A percentile compares a stretch with the other conserved stretches of the same genome.
phyloP scores from a whole-genome alignment of 148 eudicot species.

The Bassia scoparia region DNA sequence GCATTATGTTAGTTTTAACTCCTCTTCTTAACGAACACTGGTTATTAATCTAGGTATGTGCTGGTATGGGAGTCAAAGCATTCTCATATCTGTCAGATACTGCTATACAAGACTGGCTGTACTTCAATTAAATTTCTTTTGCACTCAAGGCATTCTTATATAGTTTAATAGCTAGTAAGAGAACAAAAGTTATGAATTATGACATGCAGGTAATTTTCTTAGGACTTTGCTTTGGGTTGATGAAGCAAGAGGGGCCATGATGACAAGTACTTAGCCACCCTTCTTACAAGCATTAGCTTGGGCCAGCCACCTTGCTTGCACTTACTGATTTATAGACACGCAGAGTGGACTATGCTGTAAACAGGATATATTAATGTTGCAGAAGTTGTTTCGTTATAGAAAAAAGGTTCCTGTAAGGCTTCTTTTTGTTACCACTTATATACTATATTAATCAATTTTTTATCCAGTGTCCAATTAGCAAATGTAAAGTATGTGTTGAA shows the following conservation, averaged over 20 bases:
- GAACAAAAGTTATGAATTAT: neutral
- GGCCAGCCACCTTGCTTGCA: conserved; percentile 82
- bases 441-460: too few species aligned
- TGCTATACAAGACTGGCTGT: conserved; percentile 96
- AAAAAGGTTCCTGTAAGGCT: too few species aligned
- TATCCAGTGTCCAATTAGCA: too few species aligned
- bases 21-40: conserved; percentile 13
- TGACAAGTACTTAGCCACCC: conserved; percentile 82
- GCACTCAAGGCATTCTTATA: conserved; percentile 11
- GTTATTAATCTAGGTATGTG: conserved; percentile 63
- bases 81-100: conserved; percentile 94
- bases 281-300: conserved; percentile 87
- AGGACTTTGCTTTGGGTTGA: conserved; percentile 73
- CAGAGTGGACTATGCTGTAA: conserved; percentile 95
- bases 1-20: conserved; percentile 5
- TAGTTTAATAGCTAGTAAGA: neutral
- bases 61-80: conserved; percentile 95
- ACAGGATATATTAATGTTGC: conserved; percentile 79
- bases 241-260: conserved; percentile 97
- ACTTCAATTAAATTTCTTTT: conserved; percentile 61
- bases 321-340: conserved; percentile 92
- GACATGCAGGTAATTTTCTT: conserved; percentile 28
- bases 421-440: too few species aligned
- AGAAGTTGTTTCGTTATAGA: too few species aligned
- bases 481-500: too few species aligned